Percentiles rank a stretch among this genome's conserved stretches.
phyloP scores from a whole-genome alignment of 306 rosid species.

The Trifolium subterraneum region DNA sequence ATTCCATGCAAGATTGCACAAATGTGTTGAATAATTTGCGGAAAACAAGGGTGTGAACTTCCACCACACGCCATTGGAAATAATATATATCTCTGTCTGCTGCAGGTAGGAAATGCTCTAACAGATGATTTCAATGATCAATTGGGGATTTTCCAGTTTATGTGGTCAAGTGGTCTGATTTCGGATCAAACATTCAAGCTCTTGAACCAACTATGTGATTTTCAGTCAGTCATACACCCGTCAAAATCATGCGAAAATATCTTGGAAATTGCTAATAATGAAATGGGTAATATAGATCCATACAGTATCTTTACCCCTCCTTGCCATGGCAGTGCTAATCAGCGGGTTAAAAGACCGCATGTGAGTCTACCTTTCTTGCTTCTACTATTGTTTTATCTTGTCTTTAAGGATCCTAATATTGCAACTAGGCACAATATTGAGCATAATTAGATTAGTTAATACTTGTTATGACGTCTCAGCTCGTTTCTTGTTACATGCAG shows the following conservation, averaged over 20 bases:
- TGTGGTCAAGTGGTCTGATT: slow-evolving; percentile 92
- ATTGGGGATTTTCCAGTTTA: slow-evolving; percentile 73
- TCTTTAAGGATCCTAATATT: slow-evolving; percentile 4
- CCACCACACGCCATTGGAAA: not conserved
- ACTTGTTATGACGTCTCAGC: too few relatives aligned
- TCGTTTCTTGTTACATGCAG: too few relatives aligned
- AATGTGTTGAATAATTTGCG: not conserved
- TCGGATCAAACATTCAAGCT: slow-evolving; percentile 83
- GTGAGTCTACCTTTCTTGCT: slow-evolving; percentile 53
- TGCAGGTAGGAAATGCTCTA: slow-evolving; percentile 96
- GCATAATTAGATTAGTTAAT: not conserved
- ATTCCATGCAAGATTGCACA: not conserved
- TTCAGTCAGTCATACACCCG: slow-evolving; percentile 56
- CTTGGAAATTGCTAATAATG: slow-evolving; percentile 54
- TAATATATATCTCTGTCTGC: slow-evolving; percentile 28
- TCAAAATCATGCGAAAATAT: slow-evolving; percentile 63
- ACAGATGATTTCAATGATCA: slow-evolving; percentile 81
- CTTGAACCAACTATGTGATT: slow-evolving; percentile 62
- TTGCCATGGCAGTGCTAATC: slow-evolving; percentile 56
- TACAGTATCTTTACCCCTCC: slow-evolving; percentile 81
- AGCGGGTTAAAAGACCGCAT: slow-evolving; percentile 59
- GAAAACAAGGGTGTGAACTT: not conserved
- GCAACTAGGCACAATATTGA: not conserved
- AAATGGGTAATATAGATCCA: slow-evolving; percentile 74
- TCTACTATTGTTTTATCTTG: not conserved